phyloP scores from a whole-genome alignment of 2,329 filamentous ascomycete species.

The Apiospora saccharicola region DNA sequence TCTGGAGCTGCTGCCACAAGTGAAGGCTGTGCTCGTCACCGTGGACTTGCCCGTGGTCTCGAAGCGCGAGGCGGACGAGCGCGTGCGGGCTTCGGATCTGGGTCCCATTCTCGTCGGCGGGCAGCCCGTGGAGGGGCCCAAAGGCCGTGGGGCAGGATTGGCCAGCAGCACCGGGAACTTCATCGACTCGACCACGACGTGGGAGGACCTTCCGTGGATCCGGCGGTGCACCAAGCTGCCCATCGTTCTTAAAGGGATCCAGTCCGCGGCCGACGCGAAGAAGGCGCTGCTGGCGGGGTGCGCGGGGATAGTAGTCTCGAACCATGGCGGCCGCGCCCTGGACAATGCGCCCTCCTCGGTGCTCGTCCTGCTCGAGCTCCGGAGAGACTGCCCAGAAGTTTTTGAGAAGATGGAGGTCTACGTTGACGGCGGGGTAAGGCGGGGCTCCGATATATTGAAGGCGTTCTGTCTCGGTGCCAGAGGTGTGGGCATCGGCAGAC shows the following conservation, averaged over 20 bases:
- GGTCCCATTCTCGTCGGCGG: conserved; percentile 50
- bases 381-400: conserved; percentile 65
- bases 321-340: conserved; percentile 70
- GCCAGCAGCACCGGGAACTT: conserved; percentile 63
- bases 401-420: conserved; percentile 68
- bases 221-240: conserved; percentile 62
- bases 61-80: conserved; percentile 59
- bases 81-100: conserved; percentile 39
- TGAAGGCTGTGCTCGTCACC: conserved; percentile 64
- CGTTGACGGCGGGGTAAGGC: conserved; percentile 70
- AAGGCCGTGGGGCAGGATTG: conserved; percentile 60
- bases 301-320: conserved; percentile 73
- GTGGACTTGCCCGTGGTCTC: conserved; percentile 65
- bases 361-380: conserved; percentile 68
- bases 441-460: conserved; percentile 73
- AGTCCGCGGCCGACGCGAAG: conserved; percentile 69
- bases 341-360: conserved; percentile 62
- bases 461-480: conserved; percentile 70
- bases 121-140: conserved; percentile 56
- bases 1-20: conserved; percentile 42
- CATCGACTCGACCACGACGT: conserved; percentile 64
- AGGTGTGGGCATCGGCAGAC: conserved; percentile 69
- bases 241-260: conserved; percentile 74
- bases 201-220: conserved; percentile 72
- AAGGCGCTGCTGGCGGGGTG: conserved; percentile 65